Percentiles rank a stretch among this genome's conserved stretches.
Conservation (phyloP, 768 basidiomycete species). For the Gautieria morchelliformis region DNA sequence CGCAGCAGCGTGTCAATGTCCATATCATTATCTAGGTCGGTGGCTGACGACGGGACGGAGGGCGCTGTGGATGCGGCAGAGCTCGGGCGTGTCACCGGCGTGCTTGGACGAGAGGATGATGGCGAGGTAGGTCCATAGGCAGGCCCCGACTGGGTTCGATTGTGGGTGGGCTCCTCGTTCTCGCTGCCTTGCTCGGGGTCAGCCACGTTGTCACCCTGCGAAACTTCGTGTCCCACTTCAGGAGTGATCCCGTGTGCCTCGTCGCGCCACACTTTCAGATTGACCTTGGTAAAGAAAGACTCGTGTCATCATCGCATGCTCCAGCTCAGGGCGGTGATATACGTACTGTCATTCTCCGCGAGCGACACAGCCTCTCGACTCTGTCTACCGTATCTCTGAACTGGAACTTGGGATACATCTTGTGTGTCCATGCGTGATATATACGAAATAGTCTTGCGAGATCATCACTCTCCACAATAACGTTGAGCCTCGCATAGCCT, state of each 20-base stretch:
- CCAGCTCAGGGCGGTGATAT: neutral
- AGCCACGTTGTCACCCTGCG: slow-evolving; percentile 23
- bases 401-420: slow-evolving; percentile 79
- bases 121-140: neutral
- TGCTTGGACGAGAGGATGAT: slow-evolving; percentile 3
- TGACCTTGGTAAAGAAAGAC: slow-evolving; percentile 34
- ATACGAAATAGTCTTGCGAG: slow-evolving; percentile 68
- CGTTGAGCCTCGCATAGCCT: neutral
- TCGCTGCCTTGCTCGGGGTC: slow-evolving; percentile 20
- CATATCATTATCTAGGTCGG: slow-evolving; percentile 33
- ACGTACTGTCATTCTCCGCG: slow-evolving; percentile 76
- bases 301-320: slow-evolving; percentile 1
- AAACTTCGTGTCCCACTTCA: slow-evolving; percentile 9
- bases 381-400: slow-evolving; percentile 80
- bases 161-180: slow-evolving; percentile 14
- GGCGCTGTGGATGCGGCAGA: slow-evolving; percentile 27
- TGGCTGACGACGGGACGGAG: slow-evolving; percentile 29
- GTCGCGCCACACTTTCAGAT: slow-evolving; percentile 70
- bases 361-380: slow-evolving; percentile 84
- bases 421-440: slow-evolving; percentile 95
- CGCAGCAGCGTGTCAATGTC: slow-evolving; percentile 44
- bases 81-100: slow-evolving; percentile 5
- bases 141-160: neutral
- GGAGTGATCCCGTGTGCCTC: slow-evolving; percentile 27
- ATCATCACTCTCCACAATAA: slow-evolving; percentile 55